Evolutionary conservation across 2,329 filamentous ascomycete genomes (phyloP), one percentile per base, ranked within the genome.

Genomic region (Pezicula radicicola): DNA sequence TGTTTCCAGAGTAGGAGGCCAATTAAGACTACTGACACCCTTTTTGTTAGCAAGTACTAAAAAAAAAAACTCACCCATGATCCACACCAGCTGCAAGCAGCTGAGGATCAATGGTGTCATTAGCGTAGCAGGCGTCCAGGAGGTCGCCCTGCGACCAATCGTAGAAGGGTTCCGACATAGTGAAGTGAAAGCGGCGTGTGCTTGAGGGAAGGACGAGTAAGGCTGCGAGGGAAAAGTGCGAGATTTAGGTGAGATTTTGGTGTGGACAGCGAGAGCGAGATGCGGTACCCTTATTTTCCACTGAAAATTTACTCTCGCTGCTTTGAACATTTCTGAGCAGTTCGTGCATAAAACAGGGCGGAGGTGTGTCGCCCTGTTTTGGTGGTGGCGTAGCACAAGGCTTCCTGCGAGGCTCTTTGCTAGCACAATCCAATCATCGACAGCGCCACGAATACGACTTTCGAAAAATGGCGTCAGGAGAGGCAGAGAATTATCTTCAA

Each of bases 41-140:
- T 60, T 59, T 57, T 61, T 57, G 50, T 61, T 60, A 60, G 59
- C 54, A 51, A 52, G 43, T 51, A 37, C 5, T 55, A n/a, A n/a
- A 57, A 59, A 58, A 56, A 58, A 58, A 58, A 56, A 49, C 55
- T 57, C 46, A 61, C 57, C 55, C 47, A 50, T 51, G 50, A 53
- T 39, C 55, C 51, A 53, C 51, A 46, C 48, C 46, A 25, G 35
- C 15, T 42, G 42, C 41, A 37, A 37, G 35, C 12, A 37, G 35
- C 35, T 37, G 35, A 3, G 35, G 35, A 16, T 37, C 35, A 37
- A 37, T 37, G 37, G 37, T 40, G 37, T 16, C 46, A 49, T 49
- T 33, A 54, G 52, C 55, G 51, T 45, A 53, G 46, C 55, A 54
- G 36, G 58, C 49, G 52, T 58, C 55, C 19, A 55, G 46, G 18